These are phyloP conservation scores for Raddia distichophylla DNA, from an alignment of 176 grass and related monocot genomes.

Conservation along the genomic window DNA sequence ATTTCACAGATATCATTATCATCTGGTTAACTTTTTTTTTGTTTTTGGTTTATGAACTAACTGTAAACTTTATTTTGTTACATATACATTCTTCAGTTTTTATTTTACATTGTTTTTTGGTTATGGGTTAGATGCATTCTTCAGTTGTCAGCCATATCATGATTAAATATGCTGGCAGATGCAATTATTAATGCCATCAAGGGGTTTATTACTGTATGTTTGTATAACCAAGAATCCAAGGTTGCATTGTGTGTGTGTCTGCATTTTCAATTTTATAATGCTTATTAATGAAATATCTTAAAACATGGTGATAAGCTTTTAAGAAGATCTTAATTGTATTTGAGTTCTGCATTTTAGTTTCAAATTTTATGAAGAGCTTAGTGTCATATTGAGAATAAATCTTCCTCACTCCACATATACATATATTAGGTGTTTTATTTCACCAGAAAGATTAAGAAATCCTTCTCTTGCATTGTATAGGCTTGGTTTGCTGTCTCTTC, in stretches of 20 bases:
- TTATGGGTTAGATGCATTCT: constrained; percentile 18
- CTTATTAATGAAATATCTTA: constrained; percentile 12
- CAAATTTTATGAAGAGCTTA: background rate
- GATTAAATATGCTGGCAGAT: constrained; percentile 3
- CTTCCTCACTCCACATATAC: background rate
- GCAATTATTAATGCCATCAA: constrained; percentile 5
- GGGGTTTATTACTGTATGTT: background rate
- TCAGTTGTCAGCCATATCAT: background rate
- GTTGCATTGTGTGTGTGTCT: background rate
- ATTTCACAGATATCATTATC: background rate
- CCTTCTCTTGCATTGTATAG: constrained; percentile 55
- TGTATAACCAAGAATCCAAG: background rate
- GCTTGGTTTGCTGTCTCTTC: constrained; percentile 78
- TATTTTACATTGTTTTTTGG: background rate
- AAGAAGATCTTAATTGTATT: background rate
- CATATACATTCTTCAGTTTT: constrained; percentile 9
- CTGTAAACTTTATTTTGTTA: background rate
- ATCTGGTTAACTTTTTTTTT: background rate
- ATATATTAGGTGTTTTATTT: background rate
- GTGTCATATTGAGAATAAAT: constrained; percentile 6
- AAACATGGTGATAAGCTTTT: background rate
- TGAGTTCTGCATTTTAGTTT: constrained; percentile 4
- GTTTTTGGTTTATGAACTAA: background rate
- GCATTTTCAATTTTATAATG: background rate
- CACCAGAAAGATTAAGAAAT: constrained; percentile 17